Base-by-base conservation (phyloP, 164 flowering plant genomes). In the Tetrastigma voinierianum region DNA sequence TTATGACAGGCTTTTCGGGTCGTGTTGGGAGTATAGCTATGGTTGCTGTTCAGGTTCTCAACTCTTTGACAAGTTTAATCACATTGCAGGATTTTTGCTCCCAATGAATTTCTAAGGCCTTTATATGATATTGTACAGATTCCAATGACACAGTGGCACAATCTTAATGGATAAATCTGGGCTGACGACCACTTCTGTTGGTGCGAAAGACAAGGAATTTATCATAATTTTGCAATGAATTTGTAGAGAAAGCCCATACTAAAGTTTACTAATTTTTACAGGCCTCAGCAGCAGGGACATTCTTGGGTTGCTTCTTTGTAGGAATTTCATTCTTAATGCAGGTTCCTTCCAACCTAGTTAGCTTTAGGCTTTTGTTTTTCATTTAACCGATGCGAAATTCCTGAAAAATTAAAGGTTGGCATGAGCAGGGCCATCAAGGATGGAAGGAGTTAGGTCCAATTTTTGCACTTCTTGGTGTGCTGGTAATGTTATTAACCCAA, bases 171-270 rank as follows among this genome's bases (percentile, higher is more conserved):
- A 83, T 55, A 75, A 46, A 65, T 69, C 55, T 25, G 82, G 86
- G 58, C n/a, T 66, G 84, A 59, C 67, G 83, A 9, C 72, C 80
- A 44, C 82, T 83, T 25, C 68, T 83, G 24, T 24, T 80, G 86
- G 86, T 82, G 2, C 6, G 46, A 59, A 53, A 53, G n/a, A 0
- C 15, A 9, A 51, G 1, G 43, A 49, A 23, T 49, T 0, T 62
- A 40, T 59, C 8, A 15, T 52, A 18, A 8, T 24, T 51, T 9
- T 51, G 19, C 4, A 17, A 6, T 25, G 46, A 52, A 13, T 11
- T 57, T n/a, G n/a, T n/a, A n/a, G n/a, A n/a, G n/a, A n/a, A n/a
- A 4, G 11, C 12, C 17, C 17, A 63, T 21, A 48, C 9, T n/a
- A 46, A 61, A 10, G 7, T 49, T 3, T 13, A 47, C 24, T 32